These are phyloP conservation scores for Intubia oerlemansii DNA, from an alignment of 2,329 filamentous ascomycete genomes.

Conservation along the genomic window DNA sequence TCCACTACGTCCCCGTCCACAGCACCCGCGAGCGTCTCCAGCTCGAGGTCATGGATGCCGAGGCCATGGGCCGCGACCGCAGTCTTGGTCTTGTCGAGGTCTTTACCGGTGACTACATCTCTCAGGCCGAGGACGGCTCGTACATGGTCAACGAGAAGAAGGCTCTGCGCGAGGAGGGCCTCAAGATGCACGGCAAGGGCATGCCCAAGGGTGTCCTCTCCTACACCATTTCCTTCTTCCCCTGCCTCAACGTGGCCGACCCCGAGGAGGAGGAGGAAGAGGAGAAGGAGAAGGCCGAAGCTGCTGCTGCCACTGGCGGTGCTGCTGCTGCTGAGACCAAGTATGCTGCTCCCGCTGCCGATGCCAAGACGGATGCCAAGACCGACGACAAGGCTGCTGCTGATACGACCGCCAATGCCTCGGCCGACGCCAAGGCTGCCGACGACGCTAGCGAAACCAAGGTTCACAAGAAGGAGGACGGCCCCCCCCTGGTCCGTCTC, in stretches of 20 bases:
- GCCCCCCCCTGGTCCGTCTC: slow-evolving; percentile 56
- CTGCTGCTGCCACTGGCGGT: slow-evolving; percentile 9
- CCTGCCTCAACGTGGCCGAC: slow-evolving; percentile 68
- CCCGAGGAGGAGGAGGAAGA: slow-evolving; percentile 62
- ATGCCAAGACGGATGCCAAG: slow-evolving; percentile 14
- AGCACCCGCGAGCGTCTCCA: slow-evolving; percentile 63
- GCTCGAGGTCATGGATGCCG: slow-evolving; percentile 91
- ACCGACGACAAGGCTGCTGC: neutral
- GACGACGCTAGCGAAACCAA: slow-evolving; percentile 14
- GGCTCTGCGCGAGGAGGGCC: slow-evolving; percentile 38
- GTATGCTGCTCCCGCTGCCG: slow-evolving; percentile 14
- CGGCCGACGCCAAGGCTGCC: slow-evolving; percentile 3
- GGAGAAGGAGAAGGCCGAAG: slow-evolving; percentile 17
- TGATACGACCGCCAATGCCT: neutral
- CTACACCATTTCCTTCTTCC: slow-evolving; percentile 78
- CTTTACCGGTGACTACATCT: slow-evolving; percentile 55
- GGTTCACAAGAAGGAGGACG: slow-evolving; percentile 18
- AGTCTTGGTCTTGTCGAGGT: slow-evolving; percentile 68
- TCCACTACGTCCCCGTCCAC: slow-evolving; percentile 84
- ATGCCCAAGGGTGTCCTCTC: slow-evolving; percentile 58
- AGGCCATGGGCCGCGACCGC: slow-evolving; percentile 79
- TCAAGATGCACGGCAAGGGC: slow-evolving; percentile 54
- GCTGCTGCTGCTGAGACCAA: neutral
- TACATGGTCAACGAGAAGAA: slow-evolving; percentile 65
- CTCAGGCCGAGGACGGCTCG: slow-evolving; percentile 58